Evolutionary conservation across 2,329 filamentous ascomycete genomes (phyloP), one percentile per base, ranked within the genome.

Genomic region (Neurospora sp.): DNA sequence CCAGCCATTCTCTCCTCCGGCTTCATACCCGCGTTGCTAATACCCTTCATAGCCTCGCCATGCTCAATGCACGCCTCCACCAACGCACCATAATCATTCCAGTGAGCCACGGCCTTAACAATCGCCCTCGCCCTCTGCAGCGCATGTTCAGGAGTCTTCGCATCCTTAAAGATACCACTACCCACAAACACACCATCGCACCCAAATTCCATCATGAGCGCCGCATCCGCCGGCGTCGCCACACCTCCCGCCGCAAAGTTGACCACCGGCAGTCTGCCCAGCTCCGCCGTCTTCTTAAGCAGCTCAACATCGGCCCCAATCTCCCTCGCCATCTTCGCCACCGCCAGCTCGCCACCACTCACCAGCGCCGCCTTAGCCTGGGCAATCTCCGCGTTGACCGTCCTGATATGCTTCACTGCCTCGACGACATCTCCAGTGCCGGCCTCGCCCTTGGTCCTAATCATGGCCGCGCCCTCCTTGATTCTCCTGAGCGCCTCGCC

Each of bases 211-310:
- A 99, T 99, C 95, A 99, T 83, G 71, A 99, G 85, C 2, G 96
- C 96, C 0, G 96, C 96, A 81, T 99, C 96, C 0, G 96, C 96
- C 0, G 96, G 96, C 0, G 96, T 99, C n/a, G 96, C 96, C n/a
- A 99, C 92, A 70, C 96, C 96, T n/a, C 96, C 96, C 3, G 96
- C 96, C 0, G 96, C 96, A 76, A 99, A 98, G 85, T 98, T 98
- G 74, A 99, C 96, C 0, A 98, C 95, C 2, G 96, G 96, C 69
- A 99, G 84, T 67, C 96, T 87, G 62, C 93, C 93, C 73, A 96
- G 85, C 84, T 93, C 89, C 1, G 93, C 95, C 0, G 92, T 95
- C 85, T 97, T 89, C 80, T 90, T 91, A 40, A 99, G 87, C 72
- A 99, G 84, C 8, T 88, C 87, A 70, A 89, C 92, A 70, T 96